Evolutionary conservation across 202 grass and related monocot genomes (phyloP).

Genomic region (Setaria italica): DNA sequence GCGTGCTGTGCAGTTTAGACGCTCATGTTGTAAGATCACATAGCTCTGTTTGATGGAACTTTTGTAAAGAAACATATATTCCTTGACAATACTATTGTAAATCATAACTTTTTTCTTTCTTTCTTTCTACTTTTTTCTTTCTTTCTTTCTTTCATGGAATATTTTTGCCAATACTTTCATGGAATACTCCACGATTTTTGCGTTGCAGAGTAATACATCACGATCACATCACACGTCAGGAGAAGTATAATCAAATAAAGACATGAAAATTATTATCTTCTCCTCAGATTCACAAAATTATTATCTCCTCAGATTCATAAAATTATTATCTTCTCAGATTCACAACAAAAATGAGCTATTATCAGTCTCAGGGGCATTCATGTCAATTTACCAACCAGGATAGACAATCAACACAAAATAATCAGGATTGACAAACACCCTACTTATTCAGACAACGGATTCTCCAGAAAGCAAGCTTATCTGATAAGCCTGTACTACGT

Average conservation of each 20-base stretch:
- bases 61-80: slow-evolving; percentile 32
- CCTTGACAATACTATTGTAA: slow-evolving; percentile 27
- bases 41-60: neutral
- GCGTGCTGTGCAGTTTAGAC: slow-evolving; percentile 12
- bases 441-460: no score
- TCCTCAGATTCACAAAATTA: no score
- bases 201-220: neutral
- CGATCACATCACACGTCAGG: neutral
- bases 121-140: neutral
- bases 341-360: no score
- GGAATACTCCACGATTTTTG: neutral
- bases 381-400: no score
- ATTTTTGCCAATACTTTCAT: neutral
- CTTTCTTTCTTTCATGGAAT: neutral
- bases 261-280: no score
- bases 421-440: no score
- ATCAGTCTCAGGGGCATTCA: no score
- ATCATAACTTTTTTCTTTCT: neutral
- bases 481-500: no score
- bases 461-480: no score
- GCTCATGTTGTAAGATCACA: slow-evolving; percentile 35
- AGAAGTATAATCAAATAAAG: neutral
- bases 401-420: no score
- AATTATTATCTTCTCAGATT: no score
- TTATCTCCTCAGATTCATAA: no score